These are phyloP conservation scores for Sicyos edulis DNA, from an alignment of 306 rosid genomes.

Conservation along the genomic window DNA sequence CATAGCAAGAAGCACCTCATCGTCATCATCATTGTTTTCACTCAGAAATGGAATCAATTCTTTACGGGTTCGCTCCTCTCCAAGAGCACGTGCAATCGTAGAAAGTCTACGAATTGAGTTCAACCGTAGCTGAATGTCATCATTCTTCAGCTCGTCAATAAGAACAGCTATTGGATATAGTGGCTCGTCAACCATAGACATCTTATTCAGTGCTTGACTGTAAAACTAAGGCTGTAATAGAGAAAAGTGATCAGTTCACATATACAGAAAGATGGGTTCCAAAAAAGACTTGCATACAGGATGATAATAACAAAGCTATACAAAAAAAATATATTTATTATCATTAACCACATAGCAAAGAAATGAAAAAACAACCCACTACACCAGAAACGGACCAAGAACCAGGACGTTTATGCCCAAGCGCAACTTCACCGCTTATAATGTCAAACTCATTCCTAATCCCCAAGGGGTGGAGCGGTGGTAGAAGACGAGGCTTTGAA, in stretches of 20 bases:
- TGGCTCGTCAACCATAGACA: slow-evolving; percentile 70
- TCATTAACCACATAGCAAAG: background rate
- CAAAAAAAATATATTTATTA: background rate
- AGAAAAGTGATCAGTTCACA: slow-evolving; percentile 14
- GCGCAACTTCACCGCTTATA: background rate
- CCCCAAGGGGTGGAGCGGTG: too few relatives aligned
- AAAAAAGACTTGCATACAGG: background rate
- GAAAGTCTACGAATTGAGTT: slow-evolving; percentile 96
- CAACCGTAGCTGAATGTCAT: slow-evolving; percentile 83
- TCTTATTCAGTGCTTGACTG: slow-evolving; percentile 34
- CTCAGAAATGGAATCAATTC: slow-evolving; percentile 85
- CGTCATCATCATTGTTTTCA: slow-evolving; percentile 88
- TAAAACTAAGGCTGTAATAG: slow-evolving; percentile 16
- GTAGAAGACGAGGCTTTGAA: too few relatives aligned
- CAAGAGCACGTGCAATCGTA: slow-evolving; percentile 93
- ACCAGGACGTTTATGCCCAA: background rate
- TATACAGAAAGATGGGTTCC: slow-evolving; percentile 14
- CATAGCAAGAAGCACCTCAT: slow-evolving; percentile 98
- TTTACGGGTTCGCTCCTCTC: slow-evolving; percentile 88
- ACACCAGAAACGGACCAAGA: background rate
- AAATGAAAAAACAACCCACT: background rate
- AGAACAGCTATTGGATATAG: slow-evolving; percentile 93
- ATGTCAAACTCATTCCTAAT: background rate
- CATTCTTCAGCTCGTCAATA: slow-evolving; percentile 91
- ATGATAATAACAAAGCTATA: background rate